Conservation (phyloP, 2,329 filamentous ascomycete genomes). For the Aspergillus ustus region DNA sequence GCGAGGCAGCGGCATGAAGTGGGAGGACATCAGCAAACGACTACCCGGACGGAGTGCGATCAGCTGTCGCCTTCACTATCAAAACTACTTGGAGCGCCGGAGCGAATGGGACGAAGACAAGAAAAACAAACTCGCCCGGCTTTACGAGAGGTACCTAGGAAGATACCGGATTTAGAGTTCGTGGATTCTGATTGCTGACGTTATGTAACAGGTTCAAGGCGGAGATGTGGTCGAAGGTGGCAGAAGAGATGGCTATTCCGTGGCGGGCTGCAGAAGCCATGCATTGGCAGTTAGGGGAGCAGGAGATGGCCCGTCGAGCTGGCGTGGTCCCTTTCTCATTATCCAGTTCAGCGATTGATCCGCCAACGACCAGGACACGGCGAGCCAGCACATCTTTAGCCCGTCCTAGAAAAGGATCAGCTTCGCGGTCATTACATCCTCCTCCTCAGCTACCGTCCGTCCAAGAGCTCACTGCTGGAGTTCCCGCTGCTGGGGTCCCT, state of each 20-base stretch:
- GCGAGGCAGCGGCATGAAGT: slow-evolving; percentile 91
- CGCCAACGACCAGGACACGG: slow-evolving; percentile 40
- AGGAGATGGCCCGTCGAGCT: slow-evolving; percentile 90
- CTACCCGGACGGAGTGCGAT: slow-evolving; percentile 90
- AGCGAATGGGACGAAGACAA: slow-evolving; percentile 97
- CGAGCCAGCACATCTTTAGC: slow-evolving; percentile 45
- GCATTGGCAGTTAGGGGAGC: slow-evolving; percentile 95
- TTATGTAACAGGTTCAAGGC: slow-evolving; percentile 76
- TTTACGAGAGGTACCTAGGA: slow-evolving; percentile 81
- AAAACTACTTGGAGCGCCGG: slow-evolving; percentile 92
- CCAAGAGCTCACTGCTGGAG: slow-evolving; percentile 52
- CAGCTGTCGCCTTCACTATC: slow-evolving; percentile 91
- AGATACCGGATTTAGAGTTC: slow-evolving; percentile 14
- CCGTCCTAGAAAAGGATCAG: slow-evolving; percentile 45
- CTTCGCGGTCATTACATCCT: slow-evolving; percentile 40
- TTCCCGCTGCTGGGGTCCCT: slow-evolving; percentile 51
- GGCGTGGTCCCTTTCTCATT: slow-evolving; percentile 85
- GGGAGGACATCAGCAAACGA: slow-evolving; percentile 95
- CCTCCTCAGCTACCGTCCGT: slow-evolving; percentile 48
- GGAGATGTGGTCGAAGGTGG: slow-evolving; percentile 97
- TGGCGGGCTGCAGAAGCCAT: slow-evolving; percentile 96
- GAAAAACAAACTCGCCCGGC: slow-evolving; percentile 91
- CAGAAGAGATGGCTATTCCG: slow-evolving; percentile 91
- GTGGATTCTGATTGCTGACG: slow-evolving; percentile 15
- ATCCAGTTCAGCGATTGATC: slow-evolving; percentile 61